These are phyloP conservation scores for Mortierella sp. DNA, from an alignment of 371 early-diverging fungal species.

Conservation along the genomic window DNA sequence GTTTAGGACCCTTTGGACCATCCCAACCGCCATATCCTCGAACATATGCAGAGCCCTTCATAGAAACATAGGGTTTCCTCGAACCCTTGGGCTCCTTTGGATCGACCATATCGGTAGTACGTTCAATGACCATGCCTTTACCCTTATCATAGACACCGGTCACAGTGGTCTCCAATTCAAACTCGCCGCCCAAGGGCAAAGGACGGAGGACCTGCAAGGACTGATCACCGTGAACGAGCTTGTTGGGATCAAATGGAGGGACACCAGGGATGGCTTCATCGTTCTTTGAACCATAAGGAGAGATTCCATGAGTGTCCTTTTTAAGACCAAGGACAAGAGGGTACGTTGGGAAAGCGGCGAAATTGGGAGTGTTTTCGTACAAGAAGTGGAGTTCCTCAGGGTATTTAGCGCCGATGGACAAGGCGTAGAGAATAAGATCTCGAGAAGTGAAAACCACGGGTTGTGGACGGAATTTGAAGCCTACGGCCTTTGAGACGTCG, in stretches of 20 bases:
- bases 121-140: constrained; percentile 78
- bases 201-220: constrained; percentile 69
- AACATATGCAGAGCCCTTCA: constrained; percentile 65
- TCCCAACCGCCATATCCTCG: constrained; percentile 71
- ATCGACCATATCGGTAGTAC: constrained; percentile 65
- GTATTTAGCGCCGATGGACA: constrained; percentile 72
- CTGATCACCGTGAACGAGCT: constrained; percentile 83
- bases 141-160: constrained; percentile 73
- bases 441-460: constrained; percentile 74
- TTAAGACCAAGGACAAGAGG: constrained; percentile 72
- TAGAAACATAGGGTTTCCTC: constrained; percentile 60
- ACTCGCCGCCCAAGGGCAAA: constrained; percentile 70
- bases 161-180: constrained; percentile 62
- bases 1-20: constrained; percentile 71
- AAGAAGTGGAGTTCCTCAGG: constrained; percentile 69
- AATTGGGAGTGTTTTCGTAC: constrained; percentile 77
- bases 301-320: constrained; percentile 69
- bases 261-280: constrained; percentile 65
- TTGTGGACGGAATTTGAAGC: constrained; percentile 55
- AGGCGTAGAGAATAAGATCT: constrained; percentile 78
- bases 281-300: constrained; percentile 64
- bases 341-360: constrained; percentile 80
- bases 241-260: constrained; percentile 75
- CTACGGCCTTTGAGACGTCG: constrained; percentile 68
- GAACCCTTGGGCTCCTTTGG: constrained; percentile 59